A percentile compares a stretch with the other conserved stretches of the same genome.
Conservation (phyloP, 2,329 filamentous ascomycete genomes). For the Hymenoscyphus linearis region DNA sequence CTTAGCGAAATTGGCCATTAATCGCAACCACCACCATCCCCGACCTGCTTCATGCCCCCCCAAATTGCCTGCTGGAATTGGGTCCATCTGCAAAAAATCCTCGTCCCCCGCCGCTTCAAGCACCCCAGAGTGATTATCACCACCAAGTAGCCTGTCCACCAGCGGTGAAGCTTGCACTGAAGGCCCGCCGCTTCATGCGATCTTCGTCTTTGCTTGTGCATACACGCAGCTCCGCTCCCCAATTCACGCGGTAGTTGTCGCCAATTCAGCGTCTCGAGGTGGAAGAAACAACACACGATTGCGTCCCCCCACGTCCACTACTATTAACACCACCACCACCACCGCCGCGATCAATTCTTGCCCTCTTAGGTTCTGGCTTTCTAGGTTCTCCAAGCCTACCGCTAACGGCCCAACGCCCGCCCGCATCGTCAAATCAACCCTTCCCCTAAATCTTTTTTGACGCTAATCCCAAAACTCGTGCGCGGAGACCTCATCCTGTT, state of each 20-base stretch:
- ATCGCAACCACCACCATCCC: conserved; percentile 2
- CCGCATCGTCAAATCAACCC: conserved; percentile 2
- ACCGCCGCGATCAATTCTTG: too few species aligned
- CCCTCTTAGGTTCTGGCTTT: neutral
- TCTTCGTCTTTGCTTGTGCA: conserved; percentile 21
- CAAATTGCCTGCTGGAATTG: neutral
- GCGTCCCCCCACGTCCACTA: neutral
- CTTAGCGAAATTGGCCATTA: conserved; percentile 9
- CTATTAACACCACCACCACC: too few species aligned
- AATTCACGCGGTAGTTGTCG: neutral
- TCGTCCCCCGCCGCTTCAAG: conserved; percentile 7
- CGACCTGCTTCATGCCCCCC: conserved; percentile 1
- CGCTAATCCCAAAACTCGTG: conserved; percentile 19
- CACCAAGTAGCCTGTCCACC: neutral
- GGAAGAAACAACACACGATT: conserved; percentile 9
- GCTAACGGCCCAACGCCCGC: conserved; percentile 6
- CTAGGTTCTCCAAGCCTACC: conserved; percentile 7
- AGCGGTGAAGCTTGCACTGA: conserved; percentile 20
- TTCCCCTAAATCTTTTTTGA: conserved; percentile 16
- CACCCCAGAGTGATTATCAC: neutral
- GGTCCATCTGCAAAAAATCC: neutral
- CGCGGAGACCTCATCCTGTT: conserved; percentile 19
- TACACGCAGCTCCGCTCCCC: neutral
- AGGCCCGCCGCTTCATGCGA: conserved; percentile 19
- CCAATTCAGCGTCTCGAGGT: conserved; percentile 16